Evolutionary conservation across 2,329 filamentous ascomycete species (phyloP), one percentile per base, ranked within the genome.

Genomic region (Aspergillus neotritici): DNA sequence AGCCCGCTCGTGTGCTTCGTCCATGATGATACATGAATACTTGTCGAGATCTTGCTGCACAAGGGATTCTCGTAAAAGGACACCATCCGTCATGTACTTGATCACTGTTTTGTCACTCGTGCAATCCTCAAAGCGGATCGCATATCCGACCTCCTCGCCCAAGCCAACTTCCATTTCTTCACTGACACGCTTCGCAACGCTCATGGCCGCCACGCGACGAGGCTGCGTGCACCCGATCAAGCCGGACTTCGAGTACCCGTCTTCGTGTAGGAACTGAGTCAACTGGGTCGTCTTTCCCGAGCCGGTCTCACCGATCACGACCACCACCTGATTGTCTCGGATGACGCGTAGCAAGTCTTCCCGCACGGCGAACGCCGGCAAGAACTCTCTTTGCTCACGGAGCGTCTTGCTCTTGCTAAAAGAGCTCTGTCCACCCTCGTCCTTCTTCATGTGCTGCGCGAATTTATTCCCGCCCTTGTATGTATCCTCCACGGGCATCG

Each of bases 71-170:
- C 93, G 80, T 28, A 98, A 77, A 34, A 98, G 72, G 15, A 98
- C 87, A 72, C 93, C 93, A 60, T 98, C 94, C 0, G 93, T 98
- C 90, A 98, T 96, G 66, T 98, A 98, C 68, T 98, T 98, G 71
- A 98, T 97, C 47, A 84, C 76, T 0, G 93, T 98, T 45, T 97
- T 86, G 54, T 89, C 88, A 72, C 88, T 95, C 1, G 93, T 98
- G 66, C 90, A 96, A 64, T 98, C 94, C 63, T 98, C 93, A 58
- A 98, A 98, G 41, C 93, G 89, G 62, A 98, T 98, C 1, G 93
- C 89, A 65, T 98, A 98, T 25, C 93, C 93, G 31, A 98, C 94
- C 0, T 84, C 79, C 44, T 84, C 83, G 37, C 93, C 93, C 8
- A 98, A 74, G 44, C 84, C 84, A 34, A 94, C 89, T 55, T 95